These are phyloP conservation scores for Diplodia sapinea DNA, from an alignment of 2,329 filamentous ascomycete genomes.

Conservation along the genomic window DNA sequence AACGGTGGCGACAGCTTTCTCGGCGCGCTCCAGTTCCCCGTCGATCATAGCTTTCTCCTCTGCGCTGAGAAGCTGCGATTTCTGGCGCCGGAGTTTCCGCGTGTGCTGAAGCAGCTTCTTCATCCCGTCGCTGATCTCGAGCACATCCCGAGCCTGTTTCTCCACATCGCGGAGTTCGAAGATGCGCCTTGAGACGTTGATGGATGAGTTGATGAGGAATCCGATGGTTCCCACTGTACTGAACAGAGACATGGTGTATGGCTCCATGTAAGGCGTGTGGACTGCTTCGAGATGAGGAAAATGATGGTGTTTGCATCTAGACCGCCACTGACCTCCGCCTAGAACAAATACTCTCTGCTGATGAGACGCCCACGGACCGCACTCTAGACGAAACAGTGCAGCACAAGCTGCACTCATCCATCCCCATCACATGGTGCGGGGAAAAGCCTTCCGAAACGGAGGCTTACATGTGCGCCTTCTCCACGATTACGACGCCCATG, in stretches of 20 bases:
- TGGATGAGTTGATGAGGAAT: constrained; percentile 1
- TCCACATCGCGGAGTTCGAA: constrained; percentile 34
- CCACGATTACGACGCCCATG: constrained; percentile 6
- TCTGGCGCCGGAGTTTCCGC: constrained; percentile 31
- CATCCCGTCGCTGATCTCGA: constrained; percentile 33
- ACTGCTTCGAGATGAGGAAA: background rate
- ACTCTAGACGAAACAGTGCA: background rate
- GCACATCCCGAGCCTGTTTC: constrained; percentile 32
- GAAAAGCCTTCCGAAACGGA: background rate
- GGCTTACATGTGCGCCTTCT: background rate
- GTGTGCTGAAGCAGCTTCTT: constrained; percentile 31
- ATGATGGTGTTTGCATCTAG: background rate
- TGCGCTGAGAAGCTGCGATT: constrained; percentile 27
- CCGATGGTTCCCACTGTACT: constrained; percentile 3
- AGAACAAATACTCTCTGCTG: background rate
- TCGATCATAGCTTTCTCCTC: constrained; percentile 33
- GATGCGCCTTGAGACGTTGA: constrained; percentile 26
- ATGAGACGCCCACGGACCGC: background rate
- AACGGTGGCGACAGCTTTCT: constrained; percentile 31
- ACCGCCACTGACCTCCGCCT: background rate
- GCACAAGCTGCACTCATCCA: background rate
- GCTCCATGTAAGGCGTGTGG: background rate
- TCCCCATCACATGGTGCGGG: background rate
- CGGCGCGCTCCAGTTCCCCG: constrained; percentile 28
- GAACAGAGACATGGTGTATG: background rate